Evolutionary conservation across 257 asterid genomes (phyloP).

Genomic region (Solanum clarkiae): DNA sequence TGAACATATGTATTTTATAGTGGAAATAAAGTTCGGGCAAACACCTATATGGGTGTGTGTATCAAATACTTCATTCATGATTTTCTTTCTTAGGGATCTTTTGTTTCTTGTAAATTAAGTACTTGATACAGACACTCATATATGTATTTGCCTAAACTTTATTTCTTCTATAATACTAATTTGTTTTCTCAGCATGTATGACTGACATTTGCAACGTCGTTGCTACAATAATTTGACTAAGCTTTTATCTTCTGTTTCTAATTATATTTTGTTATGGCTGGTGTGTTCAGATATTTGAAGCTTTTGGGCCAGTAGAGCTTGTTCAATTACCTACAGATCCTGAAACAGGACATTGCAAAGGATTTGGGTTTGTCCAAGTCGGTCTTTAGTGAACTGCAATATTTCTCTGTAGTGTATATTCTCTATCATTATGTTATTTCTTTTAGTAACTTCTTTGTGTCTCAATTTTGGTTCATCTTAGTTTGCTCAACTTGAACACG

Average conservation of each 20-base stretch:
- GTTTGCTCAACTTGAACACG: constrained; percentile 88
- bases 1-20: background rate
- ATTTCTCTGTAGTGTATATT: background rate
- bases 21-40: background rate
- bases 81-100: background rate
- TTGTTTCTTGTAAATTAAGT: background rate
- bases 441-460: background rate
- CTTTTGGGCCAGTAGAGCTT: constrained; percentile 97
- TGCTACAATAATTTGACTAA: background rate
- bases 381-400: constrained; percentile 18
- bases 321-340: constrained; percentile 98
- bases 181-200: background rate
- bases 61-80: background rate
- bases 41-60: background rate
- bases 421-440: background rate
- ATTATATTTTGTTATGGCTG: background rate
- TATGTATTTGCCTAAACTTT: background rate
- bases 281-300: constrained; percentile 71
- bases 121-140: background rate
- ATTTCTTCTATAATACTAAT: background rate
- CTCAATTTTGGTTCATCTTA: constrained; percentile 8
- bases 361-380: constrained; percentile 98
- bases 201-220: background rate
- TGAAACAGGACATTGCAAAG: constrained; percentile 99
- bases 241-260: background rate